A percentile compares a stretch with the other conserved stretches of the same genome.
phyloP scores from a whole-genome alignment of 2,329 filamentous ascomycete genomes.

The Cordyceps militaris region DNA sequence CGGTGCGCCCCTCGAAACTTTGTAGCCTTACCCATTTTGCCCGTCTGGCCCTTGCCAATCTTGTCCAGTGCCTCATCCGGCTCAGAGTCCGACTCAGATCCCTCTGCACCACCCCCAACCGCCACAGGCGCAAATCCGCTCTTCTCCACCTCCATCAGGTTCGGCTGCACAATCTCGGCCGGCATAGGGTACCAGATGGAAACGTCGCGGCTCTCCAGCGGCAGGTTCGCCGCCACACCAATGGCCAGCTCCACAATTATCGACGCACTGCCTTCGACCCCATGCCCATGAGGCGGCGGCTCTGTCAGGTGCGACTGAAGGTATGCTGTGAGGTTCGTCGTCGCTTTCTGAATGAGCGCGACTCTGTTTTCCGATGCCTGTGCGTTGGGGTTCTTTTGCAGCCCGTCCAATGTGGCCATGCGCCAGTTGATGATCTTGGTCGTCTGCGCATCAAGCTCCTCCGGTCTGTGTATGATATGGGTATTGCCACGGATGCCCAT shows the following conservation, averaged over 20 bases:
- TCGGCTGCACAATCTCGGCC: constrained; percentile 59
- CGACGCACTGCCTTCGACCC: constrained; percentile 78
- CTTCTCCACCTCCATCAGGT: constrained; percentile 85
- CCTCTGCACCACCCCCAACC: constrained; percentile 33
- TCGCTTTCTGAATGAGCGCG: constrained; percentile 63
- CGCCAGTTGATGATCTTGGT: constrained; percentile 89
- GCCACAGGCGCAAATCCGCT: constrained; percentile 55
- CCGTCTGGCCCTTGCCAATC: constrained; percentile 38
- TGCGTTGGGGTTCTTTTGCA: constrained; percentile 62
- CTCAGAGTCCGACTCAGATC: constrained; percentile 27
- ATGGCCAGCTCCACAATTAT: constrained; percentile 93
- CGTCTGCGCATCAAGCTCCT: constrained; percentile 83
- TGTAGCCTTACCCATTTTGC: constrained; percentile 32
- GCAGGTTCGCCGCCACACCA: constrained; percentile 76
- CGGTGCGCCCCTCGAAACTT: constrained; percentile 1
- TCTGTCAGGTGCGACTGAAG: constrained; percentile 69
- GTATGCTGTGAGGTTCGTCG: constrained; percentile 59
- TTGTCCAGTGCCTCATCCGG: constrained; percentile 34
- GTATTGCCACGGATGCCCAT: constrained; percentile 76
- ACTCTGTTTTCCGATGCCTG: constrained; percentile 57
- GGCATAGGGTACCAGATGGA: constrained; percentile 79
- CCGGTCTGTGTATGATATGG: constrained; percentile 65
- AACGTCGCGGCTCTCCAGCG: constrained; percentile 86
- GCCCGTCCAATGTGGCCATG: constrained; percentile 86
- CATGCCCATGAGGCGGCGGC: constrained; percentile 67